A percentile compares a stretch with the other conserved stretches of the same genome.
Evolutionary conservation across 1,284 basidiomycete species (phyloP).

Genomic region (Ustilago nuda): DNA sequence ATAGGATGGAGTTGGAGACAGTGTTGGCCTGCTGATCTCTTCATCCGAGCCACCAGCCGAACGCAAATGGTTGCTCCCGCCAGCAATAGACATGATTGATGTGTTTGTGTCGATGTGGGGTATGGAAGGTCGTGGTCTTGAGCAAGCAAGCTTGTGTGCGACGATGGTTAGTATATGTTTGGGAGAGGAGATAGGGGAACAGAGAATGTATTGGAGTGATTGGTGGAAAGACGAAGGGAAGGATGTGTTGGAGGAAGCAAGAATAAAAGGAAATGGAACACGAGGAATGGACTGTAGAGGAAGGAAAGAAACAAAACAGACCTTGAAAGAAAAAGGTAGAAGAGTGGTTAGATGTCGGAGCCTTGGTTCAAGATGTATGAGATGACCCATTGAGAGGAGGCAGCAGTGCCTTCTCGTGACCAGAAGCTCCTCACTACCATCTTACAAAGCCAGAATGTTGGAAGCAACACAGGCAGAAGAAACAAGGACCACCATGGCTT

Average conservation of each 20-base stretch:
- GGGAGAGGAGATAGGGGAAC: not conserved
- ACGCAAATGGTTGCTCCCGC: constrained; percentile 7
- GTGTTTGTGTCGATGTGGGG: not conserved
- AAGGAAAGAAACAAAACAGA: not conserved
- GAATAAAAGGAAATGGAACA: not conserved
- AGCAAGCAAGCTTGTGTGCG: no score
- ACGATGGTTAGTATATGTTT: not conserved
- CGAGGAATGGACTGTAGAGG: not conserved
- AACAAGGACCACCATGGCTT: no score
- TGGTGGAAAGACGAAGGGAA: not conserved
- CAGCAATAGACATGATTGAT: constrained; percentile 7
- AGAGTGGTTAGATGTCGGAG: no score
- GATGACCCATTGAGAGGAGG: no score
- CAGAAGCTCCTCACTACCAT: no score
- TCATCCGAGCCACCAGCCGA: constrained; percentile 10
- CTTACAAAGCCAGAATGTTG: no score
- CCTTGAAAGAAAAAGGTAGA: not conserved
- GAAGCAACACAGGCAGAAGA: no score
- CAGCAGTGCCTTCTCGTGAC: no score
- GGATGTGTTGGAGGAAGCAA: not conserved
- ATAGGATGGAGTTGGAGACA: constrained; percentile 21
- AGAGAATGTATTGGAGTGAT: not conserved
- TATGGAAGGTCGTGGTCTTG: not conserved
- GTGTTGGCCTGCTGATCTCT: constrained; percentile 10
- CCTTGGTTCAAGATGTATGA: no score